These are phyloP conservation scores for Rhododendron ferrugineum DNA, from an alignment of 148 eudicot species.

Conservation along the genomic window DNA sequence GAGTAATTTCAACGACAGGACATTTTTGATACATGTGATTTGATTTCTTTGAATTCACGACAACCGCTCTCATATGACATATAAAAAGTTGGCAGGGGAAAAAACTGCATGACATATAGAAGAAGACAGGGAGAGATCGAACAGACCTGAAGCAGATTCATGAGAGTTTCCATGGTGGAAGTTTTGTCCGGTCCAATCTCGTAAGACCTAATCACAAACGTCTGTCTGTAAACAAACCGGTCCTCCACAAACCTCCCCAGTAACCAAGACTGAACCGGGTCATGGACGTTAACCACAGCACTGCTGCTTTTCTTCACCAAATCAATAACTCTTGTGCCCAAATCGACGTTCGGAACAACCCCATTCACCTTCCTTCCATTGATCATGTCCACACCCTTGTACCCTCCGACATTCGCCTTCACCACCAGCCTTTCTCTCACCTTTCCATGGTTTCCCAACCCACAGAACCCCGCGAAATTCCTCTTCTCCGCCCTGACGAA, in stretches of 20 bases:
- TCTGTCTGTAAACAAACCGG: slow-evolving; percentile 54
- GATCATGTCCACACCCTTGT: slow-evolving; percentile 24
- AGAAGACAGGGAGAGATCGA: neutral
- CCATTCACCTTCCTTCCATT: slow-evolving; percentile 66
- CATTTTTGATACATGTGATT: neutral
- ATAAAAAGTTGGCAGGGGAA: neutral
- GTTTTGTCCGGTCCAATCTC: slow-evolving; percentile 89
- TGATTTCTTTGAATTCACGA: too few relatives aligned
- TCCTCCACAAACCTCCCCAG: slow-evolving; percentile 59
- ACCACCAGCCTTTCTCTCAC: slow-evolving; percentile 11
- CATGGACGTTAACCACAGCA: neutral
- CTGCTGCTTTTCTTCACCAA: neutral
- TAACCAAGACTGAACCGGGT: slow-evolving; percentile 34
- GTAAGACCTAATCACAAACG: slow-evolving; percentile 69
- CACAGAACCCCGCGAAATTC: neutral
- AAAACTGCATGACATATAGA: neutral
- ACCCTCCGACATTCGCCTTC: slow-evolving; percentile 18
- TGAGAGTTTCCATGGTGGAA: slow-evolving; percentile 83
- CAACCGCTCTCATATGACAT: too few relatives aligned
- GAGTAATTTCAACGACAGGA: neutral
- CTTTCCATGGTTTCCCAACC: neutral
- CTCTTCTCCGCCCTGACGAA: neutral
- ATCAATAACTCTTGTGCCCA: slow-evolving; percentile 19
- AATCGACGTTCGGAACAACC: slow-evolving; percentile 16
- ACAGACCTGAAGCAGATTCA: slow-evolving; percentile 76